A percentile compares a stretch with the other conserved stretches of the same genome.
These are phyloP conservation scores for Hirsutella minnesotensis DNA, from an alignment of 2,329 filamentous ascomycete genomes.

Conservation along the genomic window DNA sequence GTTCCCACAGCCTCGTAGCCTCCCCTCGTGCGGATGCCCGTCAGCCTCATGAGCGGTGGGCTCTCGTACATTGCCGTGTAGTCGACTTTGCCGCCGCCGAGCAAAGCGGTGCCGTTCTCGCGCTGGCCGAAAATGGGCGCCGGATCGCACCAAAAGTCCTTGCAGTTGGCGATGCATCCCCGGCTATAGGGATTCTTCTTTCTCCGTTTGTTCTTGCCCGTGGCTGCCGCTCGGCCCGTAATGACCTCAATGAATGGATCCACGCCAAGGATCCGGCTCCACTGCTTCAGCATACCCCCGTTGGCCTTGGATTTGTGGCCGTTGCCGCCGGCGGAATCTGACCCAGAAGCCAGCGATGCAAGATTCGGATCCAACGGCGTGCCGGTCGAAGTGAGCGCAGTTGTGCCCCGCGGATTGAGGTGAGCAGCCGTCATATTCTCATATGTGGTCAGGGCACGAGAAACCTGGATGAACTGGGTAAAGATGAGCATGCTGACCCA, in stretches of 20 bases:
- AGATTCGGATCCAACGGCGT: slow-evolving; percentile 60
- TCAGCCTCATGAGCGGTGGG: slow-evolving; percentile 53
- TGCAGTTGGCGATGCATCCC: slow-evolving; percentile 79
- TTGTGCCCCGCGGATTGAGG: slow-evolving; percentile 47
- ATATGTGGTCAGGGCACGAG: slow-evolving; percentile 86
- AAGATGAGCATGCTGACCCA: slow-evolving; percentile 97
- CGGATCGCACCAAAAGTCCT: slow-evolving; percentile 92
- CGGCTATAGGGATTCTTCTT: slow-evolving; percentile 74
- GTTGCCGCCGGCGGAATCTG: slow-evolving; percentile 30
- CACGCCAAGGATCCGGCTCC: slow-evolving; percentile 76
- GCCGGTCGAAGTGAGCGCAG: slow-evolving; percentile 68
- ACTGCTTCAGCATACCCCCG: slow-evolving; percentile 59
- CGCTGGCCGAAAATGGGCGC: slow-evolving; percentile 67
- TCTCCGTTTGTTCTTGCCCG: slow-evolving; percentile 37
- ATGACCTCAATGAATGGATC: slow-evolving; percentile 92
- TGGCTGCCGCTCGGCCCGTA: slow-evolving; percentile 65
- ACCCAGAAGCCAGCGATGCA: slow-evolving; percentile 34
- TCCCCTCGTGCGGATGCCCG: slow-evolving; percentile 35
- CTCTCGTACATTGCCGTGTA: slow-evolving; percentile 86
- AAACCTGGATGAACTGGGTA: slow-evolving; percentile 87
- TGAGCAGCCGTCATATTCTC: slow-evolving; percentile 86
- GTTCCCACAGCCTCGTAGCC: slow-evolving; percentile 53
- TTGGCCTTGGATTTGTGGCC: slow-evolving; percentile 37
- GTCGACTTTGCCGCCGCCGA: slow-evolving; percentile 71
- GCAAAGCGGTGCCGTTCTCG: slow-evolving; percentile 60